A percentile compares a stretch with the other conserved stretches of the same genome.
These are phyloP conservation scores for Alternaria hordeiaustralica DNA, from an alignment of 2,329 filamentous ascomycete species.

Conservation along the genomic window DNA sequence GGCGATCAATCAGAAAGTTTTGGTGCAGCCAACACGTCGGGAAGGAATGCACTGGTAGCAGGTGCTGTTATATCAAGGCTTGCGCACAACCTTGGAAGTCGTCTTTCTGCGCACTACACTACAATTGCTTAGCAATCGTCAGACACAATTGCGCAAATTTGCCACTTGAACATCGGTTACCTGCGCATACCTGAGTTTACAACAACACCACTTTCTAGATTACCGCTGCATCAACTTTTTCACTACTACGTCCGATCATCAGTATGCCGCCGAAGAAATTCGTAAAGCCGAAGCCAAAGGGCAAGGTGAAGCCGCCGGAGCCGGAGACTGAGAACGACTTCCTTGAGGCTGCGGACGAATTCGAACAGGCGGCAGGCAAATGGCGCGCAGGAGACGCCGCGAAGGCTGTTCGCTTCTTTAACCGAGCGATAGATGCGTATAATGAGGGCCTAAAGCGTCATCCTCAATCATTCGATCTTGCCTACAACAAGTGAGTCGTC, in stretches of 20 bases:
- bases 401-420: constrained; percentile 68
- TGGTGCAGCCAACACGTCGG: background rate
- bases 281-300: constrained; percentile 38
- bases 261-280: constrained; percentile 42
- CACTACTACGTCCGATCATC: background rate
- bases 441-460: constrained; percentile 67
- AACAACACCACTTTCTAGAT: background rate
- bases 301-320: constrained; percentile 50
- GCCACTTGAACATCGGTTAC: constrained; percentile 2
- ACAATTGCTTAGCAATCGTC: constrained; percentile 2
- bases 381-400: constrained; percentile 74
- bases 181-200: background rate
- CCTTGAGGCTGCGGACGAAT: constrained; percentile 69
- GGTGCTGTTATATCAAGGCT: background rate
- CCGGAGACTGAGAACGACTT: constrained; percentile 72
- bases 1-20: constrained; percentile 20
- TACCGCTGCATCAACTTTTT: background rate
- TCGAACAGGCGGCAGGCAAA: constrained; percentile 76
- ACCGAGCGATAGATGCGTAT: constrained; percentile 71
- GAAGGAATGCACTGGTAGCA: background rate
- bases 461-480: constrained; percentile 70
- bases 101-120: background rate
- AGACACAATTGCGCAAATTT: constrained; percentile 2
- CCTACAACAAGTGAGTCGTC: constrained; percentile 71
- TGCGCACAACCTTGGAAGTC: background rate